These are phyloP conservation scores for Picea mariana DNA, from an alignment of 83 land plant genomes.

Conservation along the genomic window DNA sequence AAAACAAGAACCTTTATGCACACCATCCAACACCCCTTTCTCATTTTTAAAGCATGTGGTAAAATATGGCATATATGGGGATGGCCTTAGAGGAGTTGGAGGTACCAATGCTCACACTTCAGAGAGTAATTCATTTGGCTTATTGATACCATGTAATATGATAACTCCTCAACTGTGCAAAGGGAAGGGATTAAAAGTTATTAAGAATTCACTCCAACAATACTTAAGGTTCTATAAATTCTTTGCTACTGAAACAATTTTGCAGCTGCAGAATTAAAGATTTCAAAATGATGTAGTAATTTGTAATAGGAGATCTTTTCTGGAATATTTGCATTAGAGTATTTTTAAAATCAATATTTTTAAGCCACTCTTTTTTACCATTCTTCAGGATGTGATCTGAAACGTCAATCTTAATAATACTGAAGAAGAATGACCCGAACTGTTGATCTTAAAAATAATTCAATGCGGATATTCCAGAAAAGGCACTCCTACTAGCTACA, in stretches of 20 bases:
- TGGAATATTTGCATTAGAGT: no score
- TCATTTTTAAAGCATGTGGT: conserved; percentile 25
- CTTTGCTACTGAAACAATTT: conserved; percentile 2
- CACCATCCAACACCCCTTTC: conserved; percentile 6
- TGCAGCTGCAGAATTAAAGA: neutral
- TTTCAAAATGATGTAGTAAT: no score
- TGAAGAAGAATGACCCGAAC: neutral
- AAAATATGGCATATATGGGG: conserved; percentile 28
- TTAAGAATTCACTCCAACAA: neutral
- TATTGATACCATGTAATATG: conserved; percentile 56
- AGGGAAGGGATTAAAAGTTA: neutral
- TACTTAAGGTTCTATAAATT: neutral
- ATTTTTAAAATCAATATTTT: no score
- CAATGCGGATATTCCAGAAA: neutral
- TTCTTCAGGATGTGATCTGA: no score
- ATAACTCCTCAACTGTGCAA: conserved; percentile 58
- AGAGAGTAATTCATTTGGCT: conserved; percentile 69
- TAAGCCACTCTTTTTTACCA: no score
- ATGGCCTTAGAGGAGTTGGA: conserved; percentile 56
- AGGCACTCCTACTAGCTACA: neutral
- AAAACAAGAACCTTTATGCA: conserved; percentile 79
- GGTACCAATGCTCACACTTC: conserved; percentile 88
- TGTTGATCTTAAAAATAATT: neutral
- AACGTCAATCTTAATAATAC: no score
- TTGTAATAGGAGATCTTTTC: no score